Percentiles rank a stretch among this genome's conserved stretches.
Conservation (phyloP, 2,329 filamentous ascomycete genomes). For the Fusarium cyanostomum region DNA sequence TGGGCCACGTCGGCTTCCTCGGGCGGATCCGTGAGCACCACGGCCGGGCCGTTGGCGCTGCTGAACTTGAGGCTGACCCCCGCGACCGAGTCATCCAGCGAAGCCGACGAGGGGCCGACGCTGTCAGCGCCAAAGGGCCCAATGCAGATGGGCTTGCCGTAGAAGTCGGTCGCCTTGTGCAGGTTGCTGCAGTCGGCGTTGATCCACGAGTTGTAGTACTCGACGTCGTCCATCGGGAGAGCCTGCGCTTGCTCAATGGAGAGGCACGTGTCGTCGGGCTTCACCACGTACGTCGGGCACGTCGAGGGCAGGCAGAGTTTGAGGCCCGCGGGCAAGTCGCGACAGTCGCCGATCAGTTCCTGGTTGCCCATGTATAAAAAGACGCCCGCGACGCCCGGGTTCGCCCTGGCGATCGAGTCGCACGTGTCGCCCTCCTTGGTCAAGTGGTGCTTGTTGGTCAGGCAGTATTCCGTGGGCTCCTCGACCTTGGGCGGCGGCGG, state of each 20-base stretch:
- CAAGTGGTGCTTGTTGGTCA: slow-evolving; percentile 6
- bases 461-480: not conserved
- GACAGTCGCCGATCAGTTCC: slow-evolving; percentile 18
- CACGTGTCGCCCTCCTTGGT: slow-evolving; percentile 30
- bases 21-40: not conserved
- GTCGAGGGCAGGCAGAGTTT: not conserved
- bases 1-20: slow-evolving; percentile 1
- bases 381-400: slow-evolving; percentile 19
- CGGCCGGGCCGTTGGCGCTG: not conserved
- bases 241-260: not conserved
- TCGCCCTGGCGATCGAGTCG: slow-evolving; percentile 24
- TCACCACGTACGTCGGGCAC: not conserved
- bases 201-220: not conserved
- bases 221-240: not conserved
- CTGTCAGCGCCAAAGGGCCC: not conserved
- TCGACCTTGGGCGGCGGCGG: not conserved
- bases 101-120: too few relatives aligned
- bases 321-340: too few relatives aligned
- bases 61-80: too few relatives aligned
- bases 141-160: not conserved
- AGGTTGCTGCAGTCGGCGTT: not conserved
- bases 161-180: not conserved
- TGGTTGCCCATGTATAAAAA: slow-evolving; percentile 31
- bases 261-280: not conserved
- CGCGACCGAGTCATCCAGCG: too few relatives aligned